Conservation (phyloP, 805 yeast species). For the Groenewaldozyma salmanticensis region DNA sequence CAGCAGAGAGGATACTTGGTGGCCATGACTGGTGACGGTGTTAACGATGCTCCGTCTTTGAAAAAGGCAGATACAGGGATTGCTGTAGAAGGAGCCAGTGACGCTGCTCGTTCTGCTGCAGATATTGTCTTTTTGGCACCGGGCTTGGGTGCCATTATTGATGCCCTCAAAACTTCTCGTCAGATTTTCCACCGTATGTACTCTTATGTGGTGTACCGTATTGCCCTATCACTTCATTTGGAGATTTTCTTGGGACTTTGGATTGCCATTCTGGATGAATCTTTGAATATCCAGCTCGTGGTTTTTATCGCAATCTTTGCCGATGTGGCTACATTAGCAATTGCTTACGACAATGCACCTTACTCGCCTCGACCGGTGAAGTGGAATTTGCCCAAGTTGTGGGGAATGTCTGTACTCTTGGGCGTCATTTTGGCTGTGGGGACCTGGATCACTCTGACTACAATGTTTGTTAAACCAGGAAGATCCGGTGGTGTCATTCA, state of each 20-base stretch:
- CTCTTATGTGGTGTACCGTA: slow-evolving; percentile 96
- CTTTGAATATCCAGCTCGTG: slow-evolving; percentile 81
- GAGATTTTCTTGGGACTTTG: slow-evolving; percentile 92
- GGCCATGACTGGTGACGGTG: slow-evolving; percentile 68
- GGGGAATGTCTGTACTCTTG: slow-evolving; percentile 71
- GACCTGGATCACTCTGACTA: slow-evolving; percentile 90
- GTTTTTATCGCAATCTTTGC: slow-evolving; percentile 95
- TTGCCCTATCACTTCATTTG: slow-evolving; percentile 89
- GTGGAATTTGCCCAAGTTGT: slow-evolving; percentile 91
- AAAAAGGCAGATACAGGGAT: slow-evolving; percentile 81
- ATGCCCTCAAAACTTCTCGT: slow-evolving; percentile 76
- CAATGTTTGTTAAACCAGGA: slow-evolving; percentile 64
- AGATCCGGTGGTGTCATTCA: slow-evolving; percentile 86
- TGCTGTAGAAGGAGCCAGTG: slow-evolving; percentile 50
- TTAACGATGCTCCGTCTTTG: slow-evolving; percentile 58
- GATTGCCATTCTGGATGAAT: slow-evolving; percentile 86
- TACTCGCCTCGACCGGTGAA: slow-evolving; percentile 87
- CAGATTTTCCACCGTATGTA: slow-evolving; percentile 99
- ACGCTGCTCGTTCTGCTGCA: slow-evolving; percentile 38
- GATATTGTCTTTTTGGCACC: slow-evolving; percentile 44
- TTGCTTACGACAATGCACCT: slow-evolving; percentile 91
- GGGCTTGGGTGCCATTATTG: slow-evolving; percentile 52
- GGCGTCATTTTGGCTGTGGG: slow-evolving; percentile 63
- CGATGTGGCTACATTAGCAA: slow-evolving; percentile 72
- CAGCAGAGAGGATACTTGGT: slow-evolving; percentile 57